These are phyloP conservation scores for Pyrenophora seminiperda DNA, from an alignment of 2,329 filamentous ascomycete genomes.

Conservation along the genomic window DNA sequence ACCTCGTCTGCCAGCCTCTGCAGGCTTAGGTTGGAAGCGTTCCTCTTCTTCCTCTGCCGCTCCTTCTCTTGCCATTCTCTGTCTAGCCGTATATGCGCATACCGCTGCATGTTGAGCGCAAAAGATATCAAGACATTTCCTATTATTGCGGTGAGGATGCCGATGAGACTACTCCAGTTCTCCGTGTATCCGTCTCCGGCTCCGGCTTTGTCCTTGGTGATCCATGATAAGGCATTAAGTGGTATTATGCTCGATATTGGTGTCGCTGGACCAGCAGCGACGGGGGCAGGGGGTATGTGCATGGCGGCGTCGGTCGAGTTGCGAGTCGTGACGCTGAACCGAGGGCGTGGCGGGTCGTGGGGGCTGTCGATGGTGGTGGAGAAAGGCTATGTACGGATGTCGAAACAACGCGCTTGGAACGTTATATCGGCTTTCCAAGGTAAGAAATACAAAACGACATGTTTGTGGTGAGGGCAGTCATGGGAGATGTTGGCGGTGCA, in stretches of 20 bases:
- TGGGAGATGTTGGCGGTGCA: conserved; percentile 10
- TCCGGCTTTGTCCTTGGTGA: conserved; percentile 16
- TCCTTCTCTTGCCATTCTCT: conserved; percentile 65
- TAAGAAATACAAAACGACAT: conserved; percentile 5
- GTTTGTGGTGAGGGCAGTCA: conserved; percentile 1
- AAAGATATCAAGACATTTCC: conserved; percentile 95
- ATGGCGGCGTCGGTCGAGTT: conserved; percentile 22
- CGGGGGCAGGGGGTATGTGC: conserved; percentile 31
- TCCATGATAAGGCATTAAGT: conserved; percentile 14
- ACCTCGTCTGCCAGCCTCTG: conserved; percentile 42
- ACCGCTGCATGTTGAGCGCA: conserved; percentile 93
- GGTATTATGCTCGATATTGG: conserved; percentile 19
- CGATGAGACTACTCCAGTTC: conserved; percentile 89
- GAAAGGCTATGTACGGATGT: neutral
- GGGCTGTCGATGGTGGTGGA: neutral
- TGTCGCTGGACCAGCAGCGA: conserved; percentile 32
- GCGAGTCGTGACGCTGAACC: conserved; percentile 5
- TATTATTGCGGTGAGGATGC: conserved; percentile 88
- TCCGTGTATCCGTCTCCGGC: conserved; percentile 30
- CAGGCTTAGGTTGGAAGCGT: conserved; percentile 51
- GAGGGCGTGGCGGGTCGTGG: conserved; percentile 4
- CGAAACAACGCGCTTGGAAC: neutral
- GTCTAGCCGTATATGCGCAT: conserved; percentile 86
- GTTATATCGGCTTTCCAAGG: conserved; percentile 1
- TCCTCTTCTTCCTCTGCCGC: conserved; percentile 37